phyloP scores from a whole-genome alignment of 345 rosid species.

The Eutrema yunnanense region DNA sequence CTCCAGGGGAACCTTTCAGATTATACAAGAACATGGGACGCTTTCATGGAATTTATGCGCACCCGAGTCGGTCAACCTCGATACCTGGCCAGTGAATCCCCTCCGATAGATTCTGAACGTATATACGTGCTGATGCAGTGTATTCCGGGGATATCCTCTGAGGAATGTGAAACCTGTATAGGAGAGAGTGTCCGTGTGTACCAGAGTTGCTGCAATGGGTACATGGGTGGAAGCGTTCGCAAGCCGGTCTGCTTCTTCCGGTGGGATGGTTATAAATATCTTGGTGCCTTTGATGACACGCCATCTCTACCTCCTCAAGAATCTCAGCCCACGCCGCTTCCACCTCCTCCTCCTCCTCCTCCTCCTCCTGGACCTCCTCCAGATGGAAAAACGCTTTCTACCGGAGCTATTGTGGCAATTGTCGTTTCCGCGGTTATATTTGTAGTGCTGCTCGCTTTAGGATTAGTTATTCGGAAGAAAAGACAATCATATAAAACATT shows the following conservation, averaged over 20 bases:
- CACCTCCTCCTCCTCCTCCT: not conserved
- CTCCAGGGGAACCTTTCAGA: too few relatives aligned
- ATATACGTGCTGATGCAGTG: too few relatives aligned
- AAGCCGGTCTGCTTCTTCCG: conserved; percentile 1
- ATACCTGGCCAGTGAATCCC: too few relatives aligned
- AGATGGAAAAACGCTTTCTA: not conserved
- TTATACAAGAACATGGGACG: not conserved
- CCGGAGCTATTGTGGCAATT: not conserved
- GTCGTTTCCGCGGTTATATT: not conserved
- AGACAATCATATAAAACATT: not conserved
- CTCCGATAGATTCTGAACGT: too few relatives aligned
- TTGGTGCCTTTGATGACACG: not conserved
- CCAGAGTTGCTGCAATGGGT: too few relatives aligned
- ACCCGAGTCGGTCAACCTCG: too few relatives aligned
- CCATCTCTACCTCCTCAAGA: not conserved
- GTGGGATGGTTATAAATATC: not conserved
- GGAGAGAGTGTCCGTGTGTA: too few relatives aligned
- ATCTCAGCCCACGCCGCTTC: not conserved
- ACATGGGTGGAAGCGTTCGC: too few relatives aligned
- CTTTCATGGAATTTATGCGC: not conserved
- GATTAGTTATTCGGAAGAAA: not conserved
- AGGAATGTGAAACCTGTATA: too few relatives aligned
- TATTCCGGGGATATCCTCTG: too few relatives aligned
- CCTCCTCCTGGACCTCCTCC: not conserved
- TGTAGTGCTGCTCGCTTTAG: not conserved